Evolutionary conservation across 1,284 basidiomycete genomes (phyloP).

Genomic region (Fereydounia khargensis): DNA sequence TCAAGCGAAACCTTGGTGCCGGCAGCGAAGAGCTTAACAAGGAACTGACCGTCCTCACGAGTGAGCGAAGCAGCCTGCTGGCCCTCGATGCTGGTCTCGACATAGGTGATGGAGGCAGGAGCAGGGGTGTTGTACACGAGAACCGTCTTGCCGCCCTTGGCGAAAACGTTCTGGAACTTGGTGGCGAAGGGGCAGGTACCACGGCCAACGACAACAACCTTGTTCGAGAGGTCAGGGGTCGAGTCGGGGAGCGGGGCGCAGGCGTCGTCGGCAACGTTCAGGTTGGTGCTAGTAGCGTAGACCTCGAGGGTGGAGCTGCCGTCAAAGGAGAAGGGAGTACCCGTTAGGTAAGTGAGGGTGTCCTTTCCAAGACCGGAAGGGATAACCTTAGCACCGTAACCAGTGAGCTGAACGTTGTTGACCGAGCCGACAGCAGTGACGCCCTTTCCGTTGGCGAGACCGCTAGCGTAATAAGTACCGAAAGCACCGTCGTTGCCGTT

Average conservation of each 20-base stretch:
- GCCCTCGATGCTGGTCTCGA: conserved; percentile 13
- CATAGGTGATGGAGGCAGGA: conserved; percentile 48
- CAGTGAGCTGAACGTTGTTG: conserved; percentile 49
- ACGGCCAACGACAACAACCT: conserved; percentile 38
- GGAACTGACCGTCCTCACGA: conserved; percentile 45
- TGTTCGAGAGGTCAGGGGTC: conserved; percentile 34
- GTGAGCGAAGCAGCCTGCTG: conserved; percentile 36
- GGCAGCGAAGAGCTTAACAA: conserved; percentile 59
- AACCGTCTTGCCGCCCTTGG: conserved; percentile 56
- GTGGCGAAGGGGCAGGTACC: conserved; percentile 45
- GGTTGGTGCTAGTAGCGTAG: conserved; percentile 29
- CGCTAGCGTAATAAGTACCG: conserved; percentile 59
- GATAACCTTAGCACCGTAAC: conserved; percentile 23
- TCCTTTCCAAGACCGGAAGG: conserved; percentile 17
- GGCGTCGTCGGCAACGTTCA: conserved; percentile 29
- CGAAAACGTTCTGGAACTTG: conserved; percentile 45
- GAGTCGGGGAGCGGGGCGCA: conserved; percentile 35
- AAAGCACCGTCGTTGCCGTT: conserved; percentile 58
- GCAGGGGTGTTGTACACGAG: conserved; percentile 31
- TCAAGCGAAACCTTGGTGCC: conserved; percentile 60
- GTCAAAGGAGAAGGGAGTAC: conserved; percentile 28
- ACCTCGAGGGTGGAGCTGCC: conserved; percentile 23
- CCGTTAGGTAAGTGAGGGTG: conserved; percentile 25
- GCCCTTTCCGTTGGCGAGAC: conserved; percentile 56
- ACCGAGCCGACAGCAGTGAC: conserved; percentile 52